Conservation (phyloP, 2,329 filamentous ascomycete genomes). For the Sclerotinia trifoliorum region DNA sequence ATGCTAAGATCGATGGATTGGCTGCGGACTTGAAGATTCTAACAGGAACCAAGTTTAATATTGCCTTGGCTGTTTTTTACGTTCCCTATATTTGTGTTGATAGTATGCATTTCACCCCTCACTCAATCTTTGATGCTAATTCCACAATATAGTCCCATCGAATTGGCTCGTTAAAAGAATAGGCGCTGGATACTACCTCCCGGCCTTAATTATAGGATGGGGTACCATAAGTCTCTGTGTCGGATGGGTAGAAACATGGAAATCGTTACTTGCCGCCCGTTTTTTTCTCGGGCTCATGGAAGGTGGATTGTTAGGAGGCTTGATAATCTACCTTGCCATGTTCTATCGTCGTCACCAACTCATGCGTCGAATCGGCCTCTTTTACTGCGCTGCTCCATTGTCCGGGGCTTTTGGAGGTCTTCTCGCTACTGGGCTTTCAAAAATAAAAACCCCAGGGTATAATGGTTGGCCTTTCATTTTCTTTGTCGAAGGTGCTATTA, state of each 20-base stretch:
- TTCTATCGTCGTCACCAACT: conserved; percentile 67
- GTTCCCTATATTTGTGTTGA: conserved; percentile 60
- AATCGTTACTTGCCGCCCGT: conserved; percentile 47
- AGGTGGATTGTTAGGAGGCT: conserved; percentile 48
- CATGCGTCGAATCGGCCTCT: conserved; percentile 78
- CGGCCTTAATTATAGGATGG: conserved; percentile 45
- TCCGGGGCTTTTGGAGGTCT: conserved; percentile 81
- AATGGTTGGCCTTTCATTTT: conserved; percentile 22
- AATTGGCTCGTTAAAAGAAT: conserved; percentile 26
- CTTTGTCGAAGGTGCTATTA: conserved; percentile 20
- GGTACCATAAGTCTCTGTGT: conserved; percentile 48
- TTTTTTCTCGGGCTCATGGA: conserved; percentile 50
- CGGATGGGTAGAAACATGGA: conserved; percentile 46
- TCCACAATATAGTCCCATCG: conserved; percentile 55
- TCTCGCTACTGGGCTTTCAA: conserved; percentile 48
- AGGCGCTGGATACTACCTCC: conserved; percentile 43
- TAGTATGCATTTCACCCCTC: conserved; percentile 25
- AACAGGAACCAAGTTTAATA: conserved; percentile 53
- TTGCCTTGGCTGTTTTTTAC: conserved; percentile 61
- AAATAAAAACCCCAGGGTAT: conserved; percentile 13
- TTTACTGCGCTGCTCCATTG: conserved; percentile 78
- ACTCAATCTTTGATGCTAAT: conserved; percentile 31
- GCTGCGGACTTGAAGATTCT: conserved; percentile 53
- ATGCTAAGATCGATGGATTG: conserved; percentile 62
- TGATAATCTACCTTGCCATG: conserved; percentile 62